Conservation (phyloP, 176 grass and related monocot genomes). For the Musa itinerans region DNA sequence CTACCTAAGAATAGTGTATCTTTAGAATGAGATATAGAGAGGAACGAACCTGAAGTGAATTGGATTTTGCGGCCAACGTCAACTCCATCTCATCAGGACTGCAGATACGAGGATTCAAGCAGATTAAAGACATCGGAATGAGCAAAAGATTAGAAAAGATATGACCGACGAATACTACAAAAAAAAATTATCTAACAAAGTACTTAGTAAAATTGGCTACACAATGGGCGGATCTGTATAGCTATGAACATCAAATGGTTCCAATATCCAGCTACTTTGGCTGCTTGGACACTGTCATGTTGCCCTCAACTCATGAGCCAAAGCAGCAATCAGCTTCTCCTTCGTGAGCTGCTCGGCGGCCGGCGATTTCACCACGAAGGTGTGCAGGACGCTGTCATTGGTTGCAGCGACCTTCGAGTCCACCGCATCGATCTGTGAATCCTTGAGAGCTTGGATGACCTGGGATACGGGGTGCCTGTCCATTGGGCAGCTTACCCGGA, state of each 20-base stretch:
- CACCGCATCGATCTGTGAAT: conserved; percentile 10
- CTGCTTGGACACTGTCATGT: not conserved
- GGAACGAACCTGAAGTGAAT: too few species aligned
- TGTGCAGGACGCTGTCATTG: conserved; percentile 10
- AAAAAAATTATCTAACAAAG: too few species aligned
- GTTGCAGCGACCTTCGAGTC: conserved; percentile 13
- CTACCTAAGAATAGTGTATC: too few species aligned
- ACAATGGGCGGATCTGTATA: not conserved
- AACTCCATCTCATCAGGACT: too few species aligned
- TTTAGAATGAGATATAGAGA: too few species aligned
- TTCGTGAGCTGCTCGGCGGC: not conserved
- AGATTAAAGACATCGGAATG: too few species aligned
- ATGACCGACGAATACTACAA: too few species aligned
- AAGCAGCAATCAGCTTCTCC: conserved; percentile 13
- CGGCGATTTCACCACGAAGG: conserved; percentile 15
- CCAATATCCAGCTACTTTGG: not conserved
- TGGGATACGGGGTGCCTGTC: conserved; percentile 10
- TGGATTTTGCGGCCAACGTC: too few species aligned
- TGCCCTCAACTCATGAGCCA: not conserved
- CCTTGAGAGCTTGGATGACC: conserved; percentile 14
- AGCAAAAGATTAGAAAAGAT: too few species aligned
- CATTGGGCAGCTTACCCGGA: conserved; percentile 8
- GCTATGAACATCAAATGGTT: not conserved
- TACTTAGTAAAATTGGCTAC: too few species aligned
- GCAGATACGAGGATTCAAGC: too few species aligned